These are phyloP conservation scores for Penicillium diatomitis DNA, from an alignment of 495 filamentous ascomycete species.

Conservation along the genomic window DNA sequence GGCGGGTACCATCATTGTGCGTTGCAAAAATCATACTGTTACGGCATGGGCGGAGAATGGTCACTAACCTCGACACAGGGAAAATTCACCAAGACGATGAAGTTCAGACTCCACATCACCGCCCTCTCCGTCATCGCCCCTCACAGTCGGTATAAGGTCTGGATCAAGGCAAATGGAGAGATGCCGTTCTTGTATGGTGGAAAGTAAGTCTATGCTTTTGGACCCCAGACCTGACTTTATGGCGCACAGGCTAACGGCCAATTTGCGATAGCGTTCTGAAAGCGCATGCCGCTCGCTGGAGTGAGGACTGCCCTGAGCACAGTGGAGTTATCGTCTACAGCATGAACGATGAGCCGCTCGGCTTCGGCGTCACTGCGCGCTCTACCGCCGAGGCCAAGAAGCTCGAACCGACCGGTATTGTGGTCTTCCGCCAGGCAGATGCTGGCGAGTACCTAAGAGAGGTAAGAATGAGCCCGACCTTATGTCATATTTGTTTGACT, in stretches of 20 bases:
- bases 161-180: conserved; percentile 90
- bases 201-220: conserved; percentile 25
- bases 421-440: conserved; percentile 61
- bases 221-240: neutral
- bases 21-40: neutral
- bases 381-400: conserved; percentile 72
- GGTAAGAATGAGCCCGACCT: conserved; percentile 16
- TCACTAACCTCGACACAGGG: neutral
- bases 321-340: conserved; percentile 7
- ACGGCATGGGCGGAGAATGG: too few relatives aligned
- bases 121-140: conserved; percentile 71
- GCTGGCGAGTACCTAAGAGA: conserved; percentile 89
- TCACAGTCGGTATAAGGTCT: conserved; percentile 87
- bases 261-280: conserved; percentile 50
- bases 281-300: conserved; percentile 83
- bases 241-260: neutral
- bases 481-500: too few relatives aligned
- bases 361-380: conserved; percentile 73
- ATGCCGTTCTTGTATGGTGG: conserved; percentile 70
- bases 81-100: conserved; percentile 79
- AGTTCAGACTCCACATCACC: conserved; percentile 46
- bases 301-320: conserved; percentile 62
- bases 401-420: conserved; percentile 82
- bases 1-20: conserved; percentile 50
- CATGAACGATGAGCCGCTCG: conserved; percentile 10